Base-by-base conservation (phyloP, 1,284 basidiomycete genomes). In the Ustilago tritici region DNA sequence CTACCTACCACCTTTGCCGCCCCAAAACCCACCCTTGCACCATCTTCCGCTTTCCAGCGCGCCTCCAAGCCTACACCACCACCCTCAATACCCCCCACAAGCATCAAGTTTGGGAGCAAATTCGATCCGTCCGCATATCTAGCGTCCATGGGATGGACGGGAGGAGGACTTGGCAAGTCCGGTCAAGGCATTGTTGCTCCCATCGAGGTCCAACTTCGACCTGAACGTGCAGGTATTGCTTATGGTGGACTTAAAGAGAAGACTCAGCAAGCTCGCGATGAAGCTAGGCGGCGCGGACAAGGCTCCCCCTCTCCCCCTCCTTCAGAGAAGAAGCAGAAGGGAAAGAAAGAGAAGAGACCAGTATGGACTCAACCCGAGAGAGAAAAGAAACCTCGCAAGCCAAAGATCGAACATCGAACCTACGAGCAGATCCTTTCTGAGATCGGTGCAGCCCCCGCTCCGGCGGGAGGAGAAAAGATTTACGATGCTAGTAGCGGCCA, bases 261-360 rank as follows among this genome's bases (percentile, higher is more conserved):
- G 71, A 82, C 82, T 0, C 69, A 81, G 61, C 84, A 84, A 56
- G 75, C 78, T 23, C 64, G 71, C 19, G 75, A 82, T 12, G 81
- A 84, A 56, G 82, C 78, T 0, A 63, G 76, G 5, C 49, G 76
- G 6, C 64, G 80, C 15, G 83, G 81, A 3, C 75, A 80, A 31
- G 49, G 31, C 15, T 23, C 49, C 4, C 56, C 60, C 0, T 58
- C 65, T 1, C 73, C 79, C 14, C 61, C 61, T 40, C 23, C 40
- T 62, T 5, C 32, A 61, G 50, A 28, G 41, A 41, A 36, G 49
- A 35, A 28, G 35, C 61, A 88, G 91, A 79, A 91, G 91, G 54
- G 90, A 89, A 0, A 65, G 15, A 49, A 67, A n/a, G 38, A 68
- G 53, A 28, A 54, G 23, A 28, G 23, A 3, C 23, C 23, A 59